Base-by-base conservation (phyloP, 2,329 filamentous ascomycete genomes). In the Colletotrichum phormii region DNA sequence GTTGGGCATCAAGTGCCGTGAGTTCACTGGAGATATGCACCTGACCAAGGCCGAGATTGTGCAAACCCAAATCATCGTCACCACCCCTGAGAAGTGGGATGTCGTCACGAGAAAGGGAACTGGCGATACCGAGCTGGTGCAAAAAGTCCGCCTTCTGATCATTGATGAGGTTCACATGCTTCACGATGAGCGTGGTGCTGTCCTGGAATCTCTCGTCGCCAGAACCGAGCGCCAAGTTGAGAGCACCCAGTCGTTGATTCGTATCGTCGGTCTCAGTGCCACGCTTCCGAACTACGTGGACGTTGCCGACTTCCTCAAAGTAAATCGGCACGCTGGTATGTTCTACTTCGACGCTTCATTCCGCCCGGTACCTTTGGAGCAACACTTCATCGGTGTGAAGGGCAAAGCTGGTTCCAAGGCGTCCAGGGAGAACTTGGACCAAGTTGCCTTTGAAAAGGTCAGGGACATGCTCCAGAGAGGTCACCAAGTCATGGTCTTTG, bases 81-180 rank as follows among this genome's bases (percentile, higher is more conserved):
- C 97, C 0, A 99, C 97, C 0, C 97, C 97, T 46, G 97, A 99
- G 84, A 99, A 99, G 83, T 99, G 97, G 97, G 97, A 99, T 81
- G 97, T 99, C 0, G 94, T 99, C 5, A 99, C 97, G 3, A 90
- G 97, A 74, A 99, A 98, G 83, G 97, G 96, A 69, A 98, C 95
- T 1, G 97, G 97, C 18, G 97, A 99, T 80, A 98, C 97, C 0
- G 97, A 98, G 80, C 89, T 99, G 3, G 97, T 99, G 15, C 97
- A 99, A 78, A 99, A 99, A 81, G 97, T 99, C 29, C 91, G 96
- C 12, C 87, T 99, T 2, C 89, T 99, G 73, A 98, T 99, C 78
- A 98, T 99, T 75, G 97, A 99, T 82, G 97, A 99, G 84, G 97
- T 99, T 1, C 97, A 99, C 80, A 99, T 99, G 97, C 92, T 99